A percentile compares a stretch with the other conserved stretches of the same genome.
Conservation (phyloP, 148 eudicot genomes). For the Tetragonia tetragonoides region DNA sequence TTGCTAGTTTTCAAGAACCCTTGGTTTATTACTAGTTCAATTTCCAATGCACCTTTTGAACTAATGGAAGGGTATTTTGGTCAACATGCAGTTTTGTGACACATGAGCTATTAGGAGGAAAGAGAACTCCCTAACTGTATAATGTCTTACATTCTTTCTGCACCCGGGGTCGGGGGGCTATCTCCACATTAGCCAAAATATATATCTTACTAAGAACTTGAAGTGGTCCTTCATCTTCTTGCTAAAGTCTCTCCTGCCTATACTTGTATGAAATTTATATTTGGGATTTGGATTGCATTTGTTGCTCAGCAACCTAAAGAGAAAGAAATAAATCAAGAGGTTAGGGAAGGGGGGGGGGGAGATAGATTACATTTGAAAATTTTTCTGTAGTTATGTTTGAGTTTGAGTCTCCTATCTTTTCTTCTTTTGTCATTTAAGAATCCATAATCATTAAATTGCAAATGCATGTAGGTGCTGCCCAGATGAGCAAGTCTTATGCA, state of each 20-base stretch:
- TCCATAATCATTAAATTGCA: not conserved
- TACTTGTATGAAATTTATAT: too few relatives aligned
- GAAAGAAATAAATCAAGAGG: not conserved
- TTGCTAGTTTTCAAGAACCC: too few relatives aligned
- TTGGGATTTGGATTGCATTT: not conserved
- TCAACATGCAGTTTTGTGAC: not conserved
- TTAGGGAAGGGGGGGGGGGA: not conserved
- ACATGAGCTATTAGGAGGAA: not conserved
- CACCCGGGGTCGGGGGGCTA: not conserved
- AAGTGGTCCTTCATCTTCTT: not conserved
- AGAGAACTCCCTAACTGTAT: too few relatives aligned
- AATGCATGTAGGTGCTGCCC: conserved; percentile 39
- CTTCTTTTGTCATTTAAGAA: not conserved
- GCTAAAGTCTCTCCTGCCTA: not conserved
- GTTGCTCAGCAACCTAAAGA: not conserved
- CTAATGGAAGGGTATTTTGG: not conserved
- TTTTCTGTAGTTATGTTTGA: not conserved
- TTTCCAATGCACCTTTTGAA: too few relatives aligned
- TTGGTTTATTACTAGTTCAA: too few relatives aligned
- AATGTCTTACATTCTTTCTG: too few relatives aligned
- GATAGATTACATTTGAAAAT: not conserved
- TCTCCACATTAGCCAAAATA: not conserved
- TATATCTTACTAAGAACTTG: not conserved
- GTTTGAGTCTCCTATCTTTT: not conserved
- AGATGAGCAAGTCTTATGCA: conserved; percentile 36